A percentile compares a stretch with the other conserved stretches of the same genome.
Evolutionary conservation across 768 basidiomycete species (phyloP).

Genomic region (Rossbeevera mucosa): DNA sequence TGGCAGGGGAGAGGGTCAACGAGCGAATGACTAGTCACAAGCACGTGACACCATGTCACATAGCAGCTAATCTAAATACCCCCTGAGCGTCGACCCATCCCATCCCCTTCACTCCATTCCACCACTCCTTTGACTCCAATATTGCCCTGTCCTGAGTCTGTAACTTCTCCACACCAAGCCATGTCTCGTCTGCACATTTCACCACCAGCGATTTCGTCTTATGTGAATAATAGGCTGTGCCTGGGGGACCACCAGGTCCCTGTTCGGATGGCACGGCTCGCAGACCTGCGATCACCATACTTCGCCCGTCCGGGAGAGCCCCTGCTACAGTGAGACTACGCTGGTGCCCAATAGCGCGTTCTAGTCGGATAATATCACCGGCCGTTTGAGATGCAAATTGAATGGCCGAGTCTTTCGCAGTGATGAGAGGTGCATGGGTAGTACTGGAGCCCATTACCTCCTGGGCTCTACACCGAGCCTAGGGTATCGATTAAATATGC

Average conservation of each 20-base stretch:
- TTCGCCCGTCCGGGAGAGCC: constrained; percentile 26
- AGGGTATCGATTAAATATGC: constrained; percentile 1
- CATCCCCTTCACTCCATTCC: constrained; percentile 59
- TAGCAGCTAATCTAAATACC: constrained; percentile 7
- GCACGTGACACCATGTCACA: constrained; percentile 7
- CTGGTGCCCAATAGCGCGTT: constrained; percentile 29
- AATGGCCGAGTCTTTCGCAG: constrained; percentile 13
- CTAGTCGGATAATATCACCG: constrained; percentile 14
- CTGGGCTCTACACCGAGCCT: constrained; percentile 55
- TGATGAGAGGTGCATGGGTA: constrained; percentile 46
- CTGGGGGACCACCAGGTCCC: constrained; percentile 27
- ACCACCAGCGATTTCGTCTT: constrained; percentile 41
- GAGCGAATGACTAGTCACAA: no score
- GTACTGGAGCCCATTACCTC: constrained; percentile 21
- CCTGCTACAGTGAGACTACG: constrained; percentile 18
- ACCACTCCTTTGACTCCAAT: constrained; percentile 64
- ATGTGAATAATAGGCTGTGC: constrained; percentile 42
- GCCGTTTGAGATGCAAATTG: constrained; percentile 23
- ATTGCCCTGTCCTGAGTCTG: constrained; percentile 58
- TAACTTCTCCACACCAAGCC: constrained; percentile 51
- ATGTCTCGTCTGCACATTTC: constrained; percentile 49
- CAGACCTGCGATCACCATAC: constrained; percentile 21
- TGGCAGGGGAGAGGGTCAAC: not conserved
- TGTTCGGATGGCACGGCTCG: constrained; percentile 7
- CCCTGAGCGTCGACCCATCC: constrained; percentile 21